Conservation (phyloP, 2,329 filamentous ascomycete species). For the Arachnomyces sp. region DNA sequence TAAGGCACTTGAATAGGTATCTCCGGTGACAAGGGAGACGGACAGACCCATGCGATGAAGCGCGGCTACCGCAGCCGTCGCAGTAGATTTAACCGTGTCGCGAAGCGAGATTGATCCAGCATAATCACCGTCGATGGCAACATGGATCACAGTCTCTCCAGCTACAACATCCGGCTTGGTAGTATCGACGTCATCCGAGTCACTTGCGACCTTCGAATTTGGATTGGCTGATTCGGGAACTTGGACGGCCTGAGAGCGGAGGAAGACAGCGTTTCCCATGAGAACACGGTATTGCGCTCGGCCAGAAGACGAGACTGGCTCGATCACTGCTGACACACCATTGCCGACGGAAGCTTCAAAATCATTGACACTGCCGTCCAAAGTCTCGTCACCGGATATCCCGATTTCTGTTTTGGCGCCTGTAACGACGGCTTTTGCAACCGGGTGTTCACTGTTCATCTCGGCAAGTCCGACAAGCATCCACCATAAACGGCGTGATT, state of each 20-base stretch:
- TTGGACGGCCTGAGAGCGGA: slow-evolving; percentile 60
- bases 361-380: slow-evolving; percentile 78
- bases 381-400: slow-evolving; percentile 60
- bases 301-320: slow-evolving; percentile 63
- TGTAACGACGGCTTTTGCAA: slow-evolving; percentile 76
- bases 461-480: slow-evolving; percentile 90
- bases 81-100: slow-evolving; percentile 85
- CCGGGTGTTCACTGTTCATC: slow-evolving; percentile 90
- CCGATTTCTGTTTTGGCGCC: slow-evolving; percentile 70
- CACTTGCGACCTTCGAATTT: slow-evolving; percentile 21
- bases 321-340: slow-evolving; percentile 74
- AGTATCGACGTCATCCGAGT: slow-evolving; percentile 20
- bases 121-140: slow-evolving; percentile 76
- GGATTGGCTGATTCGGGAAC: slow-evolving; percentile 35
- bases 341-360: slow-evolving; percentile 78
- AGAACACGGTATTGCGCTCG: slow-evolving; percentile 69
- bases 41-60: slow-evolving; percentile 78
- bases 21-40: slow-evolving; percentile 87
- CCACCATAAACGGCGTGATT: slow-evolving; percentile 80
- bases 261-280: slow-evolving; percentile 72
- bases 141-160: slow-evolving; percentile 84
- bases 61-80: slow-evolving; percentile 70
- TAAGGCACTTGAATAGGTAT: slow-evolving; percentile 75
- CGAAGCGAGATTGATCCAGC: slow-evolving; percentile 76
- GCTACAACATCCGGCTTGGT: slow-evolving; percentile 38